phyloP scores from a whole-genome alignment of 176 grass and related monocot genomes.

The Triticum dicoccoides region DNA sequence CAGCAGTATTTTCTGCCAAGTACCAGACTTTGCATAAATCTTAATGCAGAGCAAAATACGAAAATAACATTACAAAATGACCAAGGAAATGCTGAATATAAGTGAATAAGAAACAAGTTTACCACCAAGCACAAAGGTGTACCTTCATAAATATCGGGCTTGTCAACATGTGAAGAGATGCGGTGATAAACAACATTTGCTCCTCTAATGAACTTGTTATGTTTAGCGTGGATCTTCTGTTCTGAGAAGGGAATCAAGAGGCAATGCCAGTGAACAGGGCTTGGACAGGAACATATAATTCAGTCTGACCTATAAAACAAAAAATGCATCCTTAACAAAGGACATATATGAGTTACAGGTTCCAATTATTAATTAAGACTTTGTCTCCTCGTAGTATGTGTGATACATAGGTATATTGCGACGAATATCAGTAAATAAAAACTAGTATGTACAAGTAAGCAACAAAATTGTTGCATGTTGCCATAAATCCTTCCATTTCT shows the following conservation, averaged over 20 bases:
- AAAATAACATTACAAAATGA: neutral
- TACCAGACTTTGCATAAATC: neutral
- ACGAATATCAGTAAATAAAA: neutral
- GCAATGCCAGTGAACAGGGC: slow-evolving; percentile 81
- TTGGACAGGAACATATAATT: slow-evolving; percentile 89
- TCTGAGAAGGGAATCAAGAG: slow-evolving; percentile 69
- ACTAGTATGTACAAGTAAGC: neutral
- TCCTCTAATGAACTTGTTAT: slow-evolving; percentile 90
- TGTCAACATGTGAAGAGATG: slow-evolving; percentile 79
- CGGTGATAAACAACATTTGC: slow-evolving; percentile 84
- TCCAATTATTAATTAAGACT: neutral
- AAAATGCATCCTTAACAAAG: neutral
- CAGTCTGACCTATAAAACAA: slow-evolving; percentile 61
- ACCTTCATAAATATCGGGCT: slow-evolving; percentile 87
- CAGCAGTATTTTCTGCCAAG: neutral
- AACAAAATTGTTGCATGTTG: neutral
- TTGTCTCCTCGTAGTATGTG: neutral
- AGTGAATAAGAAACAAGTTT: slow-evolving; percentile 10
- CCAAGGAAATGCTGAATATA: neutral
- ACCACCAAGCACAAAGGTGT: slow-evolving; percentile 22
- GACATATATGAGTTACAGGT: slow-evolving; percentile 2
- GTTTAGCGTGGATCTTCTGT: slow-evolving; percentile 71
- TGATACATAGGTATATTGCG: neutral
- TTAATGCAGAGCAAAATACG: too few species aligned
- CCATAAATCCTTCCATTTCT: neutral